phyloP scores from a whole-genome alignment of 768 basidiomycete genomes.

The Floccularia luteovirens region DNA sequence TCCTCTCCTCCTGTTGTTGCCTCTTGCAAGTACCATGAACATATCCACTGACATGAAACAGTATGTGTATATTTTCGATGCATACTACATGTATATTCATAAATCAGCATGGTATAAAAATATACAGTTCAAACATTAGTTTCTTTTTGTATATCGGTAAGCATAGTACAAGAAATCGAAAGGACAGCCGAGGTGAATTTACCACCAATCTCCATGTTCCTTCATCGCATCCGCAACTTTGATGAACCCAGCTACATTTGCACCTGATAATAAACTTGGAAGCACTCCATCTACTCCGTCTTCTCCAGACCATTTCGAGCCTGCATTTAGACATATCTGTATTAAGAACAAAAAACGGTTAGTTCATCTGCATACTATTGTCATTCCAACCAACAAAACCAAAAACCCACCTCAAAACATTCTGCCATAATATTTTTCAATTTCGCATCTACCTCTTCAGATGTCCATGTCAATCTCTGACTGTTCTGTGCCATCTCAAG shows the following conservation, averaged over 20 bases:
- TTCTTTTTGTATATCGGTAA: too few species aligned
- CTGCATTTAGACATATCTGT: conserved; percentile 50
- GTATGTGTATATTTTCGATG: too few species aligned
- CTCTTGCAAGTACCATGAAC: too few species aligned
- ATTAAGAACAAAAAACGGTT: conserved; percentile 4
- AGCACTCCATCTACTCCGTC: conserved; percentile 26
- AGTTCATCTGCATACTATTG: not conserved
- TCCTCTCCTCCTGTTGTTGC: not conserved
- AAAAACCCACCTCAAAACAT: conserved; percentile 39
- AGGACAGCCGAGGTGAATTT: too few species aligned
- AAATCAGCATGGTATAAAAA: too few species aligned
- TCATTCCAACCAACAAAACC: too few species aligned
- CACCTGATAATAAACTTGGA: conserved; percentile 52
- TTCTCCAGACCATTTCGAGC: conserved; percentile 49
- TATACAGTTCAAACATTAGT: too few species aligned
- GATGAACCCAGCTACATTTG: conserved; percentile 69
- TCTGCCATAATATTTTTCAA: conserved; percentile 66
- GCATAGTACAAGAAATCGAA: too few species aligned
- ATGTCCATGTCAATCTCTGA: conserved; percentile 54
- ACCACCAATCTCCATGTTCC: conserved; percentile 76
- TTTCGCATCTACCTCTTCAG: conserved; percentile 58
- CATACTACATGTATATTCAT: too few species aligned
- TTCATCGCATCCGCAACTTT: conserved; percentile 69
- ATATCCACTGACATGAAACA: too few species aligned
- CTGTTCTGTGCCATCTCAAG: conserved; percentile 82